These are phyloP conservation scores for Puccinellia tenuiflora DNA, from an alignment of 176 grass and related monocot species.

Conservation along the genomic window DNA sequence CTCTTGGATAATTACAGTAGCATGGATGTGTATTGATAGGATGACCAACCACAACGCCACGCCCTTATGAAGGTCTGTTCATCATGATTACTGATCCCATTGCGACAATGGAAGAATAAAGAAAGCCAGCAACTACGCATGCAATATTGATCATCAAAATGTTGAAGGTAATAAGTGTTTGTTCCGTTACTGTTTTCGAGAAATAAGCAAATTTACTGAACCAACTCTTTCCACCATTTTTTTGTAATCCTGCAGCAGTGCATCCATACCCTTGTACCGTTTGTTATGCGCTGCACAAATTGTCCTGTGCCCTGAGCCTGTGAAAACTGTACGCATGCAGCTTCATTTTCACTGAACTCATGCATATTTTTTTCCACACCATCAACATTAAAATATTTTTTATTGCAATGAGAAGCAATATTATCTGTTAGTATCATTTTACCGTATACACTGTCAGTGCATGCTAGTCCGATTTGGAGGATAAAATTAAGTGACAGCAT, in stretches of 20 bases:
- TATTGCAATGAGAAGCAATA: not conserved
- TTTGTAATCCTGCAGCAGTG: too few relatives aligned
- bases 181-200: not conserved
- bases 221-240: not conserved
- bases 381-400: too few relatives aligned
- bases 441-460: not conserved
- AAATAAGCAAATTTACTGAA: not conserved
- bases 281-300: too few relatives aligned
- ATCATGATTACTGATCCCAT: not conserved
- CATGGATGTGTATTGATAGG: not conserved
- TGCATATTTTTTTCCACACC: too few relatives aligned
- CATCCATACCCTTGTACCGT: too few relatives aligned
- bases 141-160: not conserved
- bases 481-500: too few relatives aligned
- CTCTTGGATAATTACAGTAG: not conserved
- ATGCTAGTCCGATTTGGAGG: not conserved
- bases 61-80: not conserved
- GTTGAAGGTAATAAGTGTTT: conserved; percentile 6
- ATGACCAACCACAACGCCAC: not conserved
- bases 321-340: too few relatives aligned
- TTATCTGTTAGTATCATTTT: too few relatives aligned
- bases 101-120: not conserved
- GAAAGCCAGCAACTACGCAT: not conserved
- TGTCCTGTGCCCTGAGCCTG: too few relatives aligned
- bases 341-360: too few relatives aligned